Evolutionary conservation across 345 rosid genomes (phyloP).

Genomic region (Carallia pectinifolia): DNA sequence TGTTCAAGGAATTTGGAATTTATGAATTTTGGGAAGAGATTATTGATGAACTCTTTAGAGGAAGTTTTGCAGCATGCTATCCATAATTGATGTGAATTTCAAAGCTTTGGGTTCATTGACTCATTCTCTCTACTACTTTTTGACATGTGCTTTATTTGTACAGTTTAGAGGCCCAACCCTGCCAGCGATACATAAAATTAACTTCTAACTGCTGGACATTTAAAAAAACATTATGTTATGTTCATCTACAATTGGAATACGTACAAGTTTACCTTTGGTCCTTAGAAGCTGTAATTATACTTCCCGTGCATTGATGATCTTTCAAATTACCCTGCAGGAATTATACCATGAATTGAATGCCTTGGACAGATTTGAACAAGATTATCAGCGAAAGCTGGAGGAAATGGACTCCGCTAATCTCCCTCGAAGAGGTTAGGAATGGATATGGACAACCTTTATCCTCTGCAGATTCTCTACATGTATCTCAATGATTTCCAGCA

Average conservation of each 20-base stretch:
- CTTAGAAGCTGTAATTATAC: background rate
- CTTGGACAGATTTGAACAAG: slow-evolving; percentile 68
- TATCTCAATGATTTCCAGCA: too few species aligned
- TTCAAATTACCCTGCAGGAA: slow-evolving; percentile 43
- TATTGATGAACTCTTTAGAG: background rate
- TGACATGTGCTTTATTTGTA: background rate
- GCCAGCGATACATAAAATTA: too few species aligned
- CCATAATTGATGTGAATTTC: background rate
- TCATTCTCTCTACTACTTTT: background rate
- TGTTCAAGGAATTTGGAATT: background rate
- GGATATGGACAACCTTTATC: background rate
- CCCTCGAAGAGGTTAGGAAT: slow-evolving; percentile 47
- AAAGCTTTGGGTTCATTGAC: background rate
- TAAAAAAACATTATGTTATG: background rate
- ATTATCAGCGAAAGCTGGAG: slow-evolving; percentile 47
- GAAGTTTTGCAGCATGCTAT: background rate
- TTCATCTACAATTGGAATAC: slow-evolving; percentile 1
- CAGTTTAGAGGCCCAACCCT: too few species aligned
- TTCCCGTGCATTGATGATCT: background rate
- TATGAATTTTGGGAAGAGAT: background rate
- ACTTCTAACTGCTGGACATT: background rate
- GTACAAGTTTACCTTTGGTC: background rate
- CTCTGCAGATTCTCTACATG: background rate
- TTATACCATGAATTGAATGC: slow-evolving; percentile 65
- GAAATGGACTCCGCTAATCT: slow-evolving; percentile 57